Conservation (phyloP, 148 eudicot genomes). For the Camellia sinensis region DNA sequence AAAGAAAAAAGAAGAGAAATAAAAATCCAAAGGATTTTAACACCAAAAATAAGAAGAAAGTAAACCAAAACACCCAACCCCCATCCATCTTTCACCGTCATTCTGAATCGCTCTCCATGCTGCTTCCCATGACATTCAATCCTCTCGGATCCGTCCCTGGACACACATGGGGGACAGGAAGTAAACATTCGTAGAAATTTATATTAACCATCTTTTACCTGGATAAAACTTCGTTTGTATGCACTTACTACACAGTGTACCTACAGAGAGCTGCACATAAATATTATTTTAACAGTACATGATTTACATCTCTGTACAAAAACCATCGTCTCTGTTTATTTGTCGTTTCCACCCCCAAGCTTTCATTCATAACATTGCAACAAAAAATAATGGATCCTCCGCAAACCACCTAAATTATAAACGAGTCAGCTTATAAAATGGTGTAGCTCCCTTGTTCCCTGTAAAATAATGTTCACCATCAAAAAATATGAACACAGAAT, state of each 20-base stretch:
- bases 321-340: slow-evolving; percentile 1
- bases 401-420: not conserved
- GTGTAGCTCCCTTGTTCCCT: slow-evolving; percentile 42
- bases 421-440: slow-evolving; percentile 27
- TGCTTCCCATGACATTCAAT: no score
- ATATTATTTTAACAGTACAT: not conserved
- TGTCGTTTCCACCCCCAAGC: not conserved
- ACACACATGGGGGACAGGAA: no score
- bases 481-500: not conserved
- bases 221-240: not conserved
- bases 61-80: no score
- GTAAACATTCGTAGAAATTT: no score
- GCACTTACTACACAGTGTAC: not conserved
- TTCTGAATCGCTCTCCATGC: no score
- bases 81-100: no score
- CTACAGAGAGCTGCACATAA: not conserved
- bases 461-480: not conserved
- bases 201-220: no score
- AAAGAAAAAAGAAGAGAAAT: no score
- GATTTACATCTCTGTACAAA: slow-evolving; percentile 13
- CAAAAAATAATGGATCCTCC: not conserved
- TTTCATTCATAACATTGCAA: not conserved
- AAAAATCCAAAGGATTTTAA: no score
- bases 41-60: no score
- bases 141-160: no score